Base-by-base conservation (phyloP, 148 eudicot species). In the Chenopodium album region DNA sequence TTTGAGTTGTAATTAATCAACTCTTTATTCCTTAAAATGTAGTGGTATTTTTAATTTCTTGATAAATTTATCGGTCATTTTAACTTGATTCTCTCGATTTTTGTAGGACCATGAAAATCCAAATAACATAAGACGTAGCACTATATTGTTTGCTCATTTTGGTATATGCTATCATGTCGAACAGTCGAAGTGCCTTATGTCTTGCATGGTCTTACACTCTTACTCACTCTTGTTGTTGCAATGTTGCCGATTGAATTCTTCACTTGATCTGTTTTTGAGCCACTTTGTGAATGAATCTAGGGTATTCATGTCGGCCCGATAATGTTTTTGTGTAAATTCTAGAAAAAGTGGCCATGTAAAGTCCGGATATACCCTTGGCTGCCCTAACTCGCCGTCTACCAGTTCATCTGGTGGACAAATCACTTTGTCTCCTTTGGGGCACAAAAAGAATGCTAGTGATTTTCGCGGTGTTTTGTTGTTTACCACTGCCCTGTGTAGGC, bases 401-500 rank as follows among this genome's bases (percentile, higher is more conserved):
- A 89, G 76, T 54, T 81, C 82, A 76, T 66, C 47, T 34, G 91
- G 91, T 62, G 91, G 85, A 34, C 84, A 84, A 22, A 89, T 81
- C 83, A 89, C 88, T 73, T 80, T 87, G 77, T 89, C 88, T 76
- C 73, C 79, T 77, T 76, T 84, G 6, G 91, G 89, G 32, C 86
- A 83, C 67, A 89, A 79, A 75, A 89, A 89, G 73, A 83, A 89
- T 46, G 89, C 89, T 48, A 89, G 76, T 62, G 91, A 87, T 78
- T 89, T 85, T 73, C 91, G 82, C 23, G 88, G 76, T 13, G 63
- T 84, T 59, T 75, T 12, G 14, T 73, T 87, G 37, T 87, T 89
- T 66, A 89, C 89, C 81, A 89, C 89, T 65, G 91, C 91, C 74
- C 91, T 85, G 83, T 89, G 91, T 50, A 89, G 78, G 71, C 91